Conservation (phyloP, 495 filamentous ascomycete genomes). For the Cercophora sp. region DNA sequence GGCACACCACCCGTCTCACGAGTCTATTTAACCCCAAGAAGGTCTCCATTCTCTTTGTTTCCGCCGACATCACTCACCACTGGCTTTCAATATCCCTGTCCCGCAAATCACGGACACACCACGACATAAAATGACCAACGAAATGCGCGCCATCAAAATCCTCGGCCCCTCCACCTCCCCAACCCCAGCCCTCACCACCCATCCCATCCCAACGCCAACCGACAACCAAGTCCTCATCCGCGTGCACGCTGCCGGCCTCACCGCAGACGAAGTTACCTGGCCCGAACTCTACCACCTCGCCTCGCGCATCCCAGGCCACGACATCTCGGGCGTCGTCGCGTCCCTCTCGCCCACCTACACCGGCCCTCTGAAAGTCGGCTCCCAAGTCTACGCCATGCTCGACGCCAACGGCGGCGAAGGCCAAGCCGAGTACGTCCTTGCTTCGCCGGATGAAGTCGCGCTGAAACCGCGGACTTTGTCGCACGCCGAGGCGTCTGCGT, state of each 20-base stretch:
- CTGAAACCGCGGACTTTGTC: slow-evolving; percentile 43
- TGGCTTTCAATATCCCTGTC: too few relatives aligned
- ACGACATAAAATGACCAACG: too few relatives aligned
- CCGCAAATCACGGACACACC: too few relatives aligned
- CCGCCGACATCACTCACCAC: too few relatives aligned
- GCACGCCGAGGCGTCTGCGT: slow-evolving; percentile 48
- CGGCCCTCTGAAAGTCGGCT: slow-evolving; percentile 46
- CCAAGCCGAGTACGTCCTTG: slow-evolving; percentile 51
- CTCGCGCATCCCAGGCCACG: slow-evolving; percentile 46
- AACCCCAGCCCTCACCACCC: too few relatives aligned
- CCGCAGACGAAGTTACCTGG: slow-evolving; percentile 48
- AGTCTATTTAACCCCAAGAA: too few relatives aligned
- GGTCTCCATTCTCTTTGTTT: too few relatives aligned
- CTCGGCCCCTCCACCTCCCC: too few relatives aligned
- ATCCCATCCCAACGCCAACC: slow-evolving; percentile 12
- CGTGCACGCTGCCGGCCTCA: slow-evolving; percentile 51
- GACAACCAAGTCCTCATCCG: slow-evolving; percentile 52
- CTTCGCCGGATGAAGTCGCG: slow-evolving; percentile 45
- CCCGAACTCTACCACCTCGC: slow-evolving; percentile 30
- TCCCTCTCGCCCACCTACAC: slow-evolving; percentile 41
- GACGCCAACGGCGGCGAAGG: slow-evolving; percentile 46
- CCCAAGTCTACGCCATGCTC: slow-evolving; percentile 50
- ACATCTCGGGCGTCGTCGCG: slow-evolving; percentile 52
- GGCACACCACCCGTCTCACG: too few relatives aligned
- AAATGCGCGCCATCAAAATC: too few relatives aligned